phyloP scores from a whole-genome alignment of 225 moss, liverwort and hornwort species.

The Physcomitrellopsis africana region DNA sequence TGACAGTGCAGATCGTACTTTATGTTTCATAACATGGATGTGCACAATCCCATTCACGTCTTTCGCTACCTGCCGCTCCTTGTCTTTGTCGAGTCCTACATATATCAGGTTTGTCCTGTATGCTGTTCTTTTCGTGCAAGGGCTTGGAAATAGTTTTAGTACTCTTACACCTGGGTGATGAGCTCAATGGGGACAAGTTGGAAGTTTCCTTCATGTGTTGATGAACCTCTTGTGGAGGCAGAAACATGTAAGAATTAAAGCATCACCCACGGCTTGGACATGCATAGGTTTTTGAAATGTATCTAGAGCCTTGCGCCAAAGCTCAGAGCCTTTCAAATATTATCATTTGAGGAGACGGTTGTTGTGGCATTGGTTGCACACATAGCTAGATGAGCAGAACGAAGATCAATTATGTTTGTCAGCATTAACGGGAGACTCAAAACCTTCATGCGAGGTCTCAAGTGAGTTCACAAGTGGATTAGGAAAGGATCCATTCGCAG shows the following conservation, averaged over 20 bases:
- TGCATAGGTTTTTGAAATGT: not conserved
- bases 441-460: constrained; percentile 23
- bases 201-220: not conserved
- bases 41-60: constrained; percentile 61
- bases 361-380: constrained; percentile 28
- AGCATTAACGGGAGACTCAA: constrained; percentile 21
- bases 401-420: constrained; percentile 62
- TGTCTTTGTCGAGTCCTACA: constrained; percentile 78
- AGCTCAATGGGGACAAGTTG: not conserved
- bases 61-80: constrained; percentile 85
- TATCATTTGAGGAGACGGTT: constrained; percentile 8
- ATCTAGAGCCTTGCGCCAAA: not conserved
- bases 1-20: constrained; percentile 98
- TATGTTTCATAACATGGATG: constrained; percentile 91
- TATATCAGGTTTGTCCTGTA: constrained; percentile 69
- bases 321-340: not conserved
- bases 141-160: not conserved
- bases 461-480: constrained; percentile 30
- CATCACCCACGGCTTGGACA: not conserved
- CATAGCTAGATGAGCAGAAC: constrained; percentile 82
- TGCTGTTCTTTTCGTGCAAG: constrained; percentile 14
- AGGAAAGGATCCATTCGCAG: constrained; percentile 62
- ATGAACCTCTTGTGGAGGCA: not conserved
- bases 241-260: not conserved
- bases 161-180: constrained; percentile 16